A percentile compares a stretch with the other conserved stretches of the same genome.
These are phyloP conservation scores for Thuidium tamariscinum DNA, from an alignment of 225 moss, liverwort and hornwort genomes.

Conservation along the genomic window DNA sequence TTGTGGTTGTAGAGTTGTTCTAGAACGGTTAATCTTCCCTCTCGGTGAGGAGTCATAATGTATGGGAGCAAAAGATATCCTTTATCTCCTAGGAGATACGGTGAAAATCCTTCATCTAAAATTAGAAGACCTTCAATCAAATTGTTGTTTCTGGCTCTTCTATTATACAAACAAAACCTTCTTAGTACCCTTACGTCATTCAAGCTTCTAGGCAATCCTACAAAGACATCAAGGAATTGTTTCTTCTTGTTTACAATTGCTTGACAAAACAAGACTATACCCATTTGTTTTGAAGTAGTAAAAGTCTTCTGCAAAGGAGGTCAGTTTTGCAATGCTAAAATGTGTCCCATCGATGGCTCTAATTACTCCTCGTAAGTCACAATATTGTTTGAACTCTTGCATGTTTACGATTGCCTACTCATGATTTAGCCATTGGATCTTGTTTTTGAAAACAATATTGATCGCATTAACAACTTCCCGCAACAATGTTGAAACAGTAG, in stretches of 20 bases:
- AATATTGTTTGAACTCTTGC: background rate
- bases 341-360: background rate
- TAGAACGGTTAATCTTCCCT: background rate
- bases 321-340: background rate
- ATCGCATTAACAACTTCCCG: background rate
- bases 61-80: background rate
- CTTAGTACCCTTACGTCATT: background rate
- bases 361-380: background rate
- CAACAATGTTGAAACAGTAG: background rate
- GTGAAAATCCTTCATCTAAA: background rate
- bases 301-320: background rate
- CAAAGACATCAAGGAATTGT: background rate
- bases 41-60: background rate
- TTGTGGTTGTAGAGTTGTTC: background rate
- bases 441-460: background rate
- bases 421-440: background rate
- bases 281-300: background rate
- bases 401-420: background rate
- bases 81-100: background rate
- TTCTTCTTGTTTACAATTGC: background rate
- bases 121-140: fast-evolving
- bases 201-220: background rate
- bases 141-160: background rate
- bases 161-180: fast-evolving
- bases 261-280: background rate